A percentile compares a stretch with the other conserved stretches of the same genome.
These are phyloP conservation scores for Litchi chinensis DNA, from an alignment of 345 rosid genomes.

Conservation along the genomic window DNA sequence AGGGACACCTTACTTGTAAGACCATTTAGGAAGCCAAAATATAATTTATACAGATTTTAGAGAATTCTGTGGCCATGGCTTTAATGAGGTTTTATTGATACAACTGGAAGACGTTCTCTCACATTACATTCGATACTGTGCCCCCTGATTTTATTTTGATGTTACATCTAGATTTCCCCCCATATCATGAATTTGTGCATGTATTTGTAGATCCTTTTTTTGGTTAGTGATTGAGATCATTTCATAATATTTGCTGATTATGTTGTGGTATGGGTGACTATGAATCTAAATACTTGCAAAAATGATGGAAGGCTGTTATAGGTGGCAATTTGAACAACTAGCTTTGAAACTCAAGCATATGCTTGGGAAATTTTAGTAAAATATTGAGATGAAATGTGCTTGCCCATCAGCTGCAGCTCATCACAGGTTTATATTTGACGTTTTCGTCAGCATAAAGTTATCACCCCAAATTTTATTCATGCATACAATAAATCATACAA, in stretches of 20 bases:
- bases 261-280: neutral
- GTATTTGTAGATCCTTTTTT: neutral
- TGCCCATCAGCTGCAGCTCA: neutral
- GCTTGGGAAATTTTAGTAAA: no score
- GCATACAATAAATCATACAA: no score
- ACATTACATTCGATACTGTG: neutral
- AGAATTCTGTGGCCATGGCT: neutral
- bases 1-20: constrained; percentile 20
- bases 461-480: no score
- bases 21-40: constrained; percentile 1
- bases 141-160: neutral
- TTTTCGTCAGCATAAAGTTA: no score
- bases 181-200: neutral
- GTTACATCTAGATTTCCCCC: neutral
- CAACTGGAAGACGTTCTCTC: neutral
- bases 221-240: neutral
- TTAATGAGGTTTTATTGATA: constrained; percentile 15
- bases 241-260: neutral
- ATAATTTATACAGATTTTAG: constrained; percentile 11
- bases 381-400: neutral
- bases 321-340: neutral
- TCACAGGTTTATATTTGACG: no score
- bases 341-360: neutral
- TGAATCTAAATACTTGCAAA: neutral
- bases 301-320: neutral